These are phyloP conservation scores for Cytospora paraplurivora DNA, from an alignment of 2,329 filamentous ascomycete species.

Conservation along the genomic window DNA sequence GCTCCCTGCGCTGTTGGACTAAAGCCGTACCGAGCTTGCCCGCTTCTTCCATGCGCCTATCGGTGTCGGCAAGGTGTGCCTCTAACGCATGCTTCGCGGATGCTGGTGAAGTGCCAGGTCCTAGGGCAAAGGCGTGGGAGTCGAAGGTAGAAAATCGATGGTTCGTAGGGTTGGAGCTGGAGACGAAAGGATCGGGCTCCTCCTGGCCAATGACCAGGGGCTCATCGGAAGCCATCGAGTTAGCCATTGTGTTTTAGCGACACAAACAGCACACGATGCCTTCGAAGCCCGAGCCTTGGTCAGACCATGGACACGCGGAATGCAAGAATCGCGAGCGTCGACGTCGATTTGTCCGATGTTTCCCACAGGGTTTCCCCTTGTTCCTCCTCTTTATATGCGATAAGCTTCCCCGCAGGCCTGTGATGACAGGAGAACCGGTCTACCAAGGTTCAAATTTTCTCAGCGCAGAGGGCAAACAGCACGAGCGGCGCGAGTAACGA, in stretches of 20 bases:
- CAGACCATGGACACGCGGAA: constrained; percentile 24
- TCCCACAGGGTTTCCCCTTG: constrained; percentile 5
- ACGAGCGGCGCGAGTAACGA: constrained; percentile 3
- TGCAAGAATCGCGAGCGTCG: constrained; percentile 2
- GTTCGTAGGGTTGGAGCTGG: constrained; percentile 48
- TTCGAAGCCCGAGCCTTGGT: constrained; percentile 25
- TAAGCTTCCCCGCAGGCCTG: background rate
- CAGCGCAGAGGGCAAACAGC: constrained; percentile 7
- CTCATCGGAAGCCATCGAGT: constrained; percentile 46
- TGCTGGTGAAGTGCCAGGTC: constrained; percentile 74
- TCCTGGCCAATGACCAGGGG: constrained; percentile 43
- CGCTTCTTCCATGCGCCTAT: constrained; percentile 86
- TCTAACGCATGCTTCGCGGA: constrained; percentile 88
- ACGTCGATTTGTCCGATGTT: constrained; percentile 8
- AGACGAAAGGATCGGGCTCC: constrained; percentile 60
- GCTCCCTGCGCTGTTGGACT: constrained; percentile 81
- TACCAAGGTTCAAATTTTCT: background rate
- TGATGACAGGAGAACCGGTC: constrained; percentile 3
- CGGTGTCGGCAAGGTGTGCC: constrained; percentile 89
- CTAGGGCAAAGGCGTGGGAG: constrained; percentile 74
- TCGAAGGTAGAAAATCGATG: constrained; percentile 85
- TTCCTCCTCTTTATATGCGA: constrained; percentile 10
- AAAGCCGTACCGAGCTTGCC: constrained; percentile 86
- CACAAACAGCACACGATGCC: constrained; percentile 27
- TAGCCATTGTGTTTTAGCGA: constrained; percentile 43